Conservation (phyloP, 1,139 yeast genomes). For the Entelexis paramagnoliae region DNA sequence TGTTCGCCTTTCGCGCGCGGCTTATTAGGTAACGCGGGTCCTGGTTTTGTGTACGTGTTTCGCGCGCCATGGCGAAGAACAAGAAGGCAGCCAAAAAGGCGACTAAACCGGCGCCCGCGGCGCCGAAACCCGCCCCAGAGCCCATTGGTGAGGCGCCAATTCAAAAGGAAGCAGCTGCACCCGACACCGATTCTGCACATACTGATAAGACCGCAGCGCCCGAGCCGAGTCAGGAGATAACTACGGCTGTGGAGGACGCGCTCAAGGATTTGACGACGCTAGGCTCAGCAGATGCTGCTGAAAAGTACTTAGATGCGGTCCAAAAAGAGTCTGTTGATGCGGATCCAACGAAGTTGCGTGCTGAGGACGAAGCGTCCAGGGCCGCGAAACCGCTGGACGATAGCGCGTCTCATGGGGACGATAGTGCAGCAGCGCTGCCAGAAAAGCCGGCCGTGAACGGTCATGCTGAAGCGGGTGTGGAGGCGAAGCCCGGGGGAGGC, state of each 20-base stretch:
- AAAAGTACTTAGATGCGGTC: not conserved
- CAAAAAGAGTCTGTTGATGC: not conserved
- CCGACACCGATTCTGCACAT: not conserved
- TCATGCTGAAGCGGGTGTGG: no score
- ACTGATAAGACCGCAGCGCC: not conserved
- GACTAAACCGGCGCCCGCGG: not conserved
- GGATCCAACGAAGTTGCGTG: not conserved
- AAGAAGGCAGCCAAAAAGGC: constrained; percentile 16
- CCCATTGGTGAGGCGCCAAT: not conserved
- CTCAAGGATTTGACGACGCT: not conserved
- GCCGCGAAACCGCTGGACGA: no score
- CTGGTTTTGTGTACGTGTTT: constrained; percentile 5
- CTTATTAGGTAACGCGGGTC: constrained; percentile 1
- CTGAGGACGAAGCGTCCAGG: not conserved
- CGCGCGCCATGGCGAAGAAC: constrained; percentile 9
- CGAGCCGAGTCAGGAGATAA: not conserved
- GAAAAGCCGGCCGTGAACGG: no score
- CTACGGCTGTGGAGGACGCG: not conserved
- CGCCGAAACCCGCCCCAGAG: not conserved
- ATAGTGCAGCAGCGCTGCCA: no score
- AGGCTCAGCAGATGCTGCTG: not conserved
- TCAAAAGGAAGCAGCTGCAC: not conserved
- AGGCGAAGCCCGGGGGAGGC: no score
- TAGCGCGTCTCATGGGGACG: no score
- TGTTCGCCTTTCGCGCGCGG: no score